Evolutionary conservation across 371 early-diverging fungal genomes (phyloP).

Genomic region (Mucor saturninus): DNA sequence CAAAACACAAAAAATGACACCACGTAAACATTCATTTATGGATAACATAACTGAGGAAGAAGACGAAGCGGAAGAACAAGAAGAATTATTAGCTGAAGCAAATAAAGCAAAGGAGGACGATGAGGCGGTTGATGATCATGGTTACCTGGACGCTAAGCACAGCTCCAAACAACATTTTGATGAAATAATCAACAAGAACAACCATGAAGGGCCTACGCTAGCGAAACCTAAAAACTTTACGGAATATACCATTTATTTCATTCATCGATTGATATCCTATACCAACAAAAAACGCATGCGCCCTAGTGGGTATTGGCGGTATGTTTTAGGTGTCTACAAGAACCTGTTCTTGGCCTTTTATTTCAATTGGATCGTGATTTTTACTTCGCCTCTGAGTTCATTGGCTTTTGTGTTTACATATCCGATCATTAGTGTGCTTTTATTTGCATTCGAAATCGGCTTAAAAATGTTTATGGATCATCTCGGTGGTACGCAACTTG

Average conservation of each 20-base stretch:
- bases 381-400: constrained; percentile 39
- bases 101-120: background rate
- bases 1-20: background rate
- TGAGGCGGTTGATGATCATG: background rate
- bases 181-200: background rate
- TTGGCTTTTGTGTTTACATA: constrained; percentile 30
- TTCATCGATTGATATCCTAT: constrained; percentile 2
- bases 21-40: constrained; percentile 5
- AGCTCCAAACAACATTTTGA: constrained; percentile 4
- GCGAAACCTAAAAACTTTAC: constrained; percentile 6
- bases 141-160: background rate
- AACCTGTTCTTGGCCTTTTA: constrained; percentile 40
- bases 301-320: constrained; percentile 33
- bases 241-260: constrained; percentile 10
- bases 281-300: constrained; percentile 5
- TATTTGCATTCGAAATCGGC: constrained; percentile 34
- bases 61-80: background rate
- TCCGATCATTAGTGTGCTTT: constrained; percentile 26
- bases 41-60: constrained; percentile 3
- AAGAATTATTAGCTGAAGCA: background rate
- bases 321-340: constrained; percentile 30
- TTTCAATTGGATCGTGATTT: constrained; percentile 35
- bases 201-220: background rate
- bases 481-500: constrained; percentile 31
- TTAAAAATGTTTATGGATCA: constrained; percentile 39